Evolutionary conservation across 2,329 filamentous ascomycete species (phyloP).

Genomic region (Ceratocystis variospora): DNA sequence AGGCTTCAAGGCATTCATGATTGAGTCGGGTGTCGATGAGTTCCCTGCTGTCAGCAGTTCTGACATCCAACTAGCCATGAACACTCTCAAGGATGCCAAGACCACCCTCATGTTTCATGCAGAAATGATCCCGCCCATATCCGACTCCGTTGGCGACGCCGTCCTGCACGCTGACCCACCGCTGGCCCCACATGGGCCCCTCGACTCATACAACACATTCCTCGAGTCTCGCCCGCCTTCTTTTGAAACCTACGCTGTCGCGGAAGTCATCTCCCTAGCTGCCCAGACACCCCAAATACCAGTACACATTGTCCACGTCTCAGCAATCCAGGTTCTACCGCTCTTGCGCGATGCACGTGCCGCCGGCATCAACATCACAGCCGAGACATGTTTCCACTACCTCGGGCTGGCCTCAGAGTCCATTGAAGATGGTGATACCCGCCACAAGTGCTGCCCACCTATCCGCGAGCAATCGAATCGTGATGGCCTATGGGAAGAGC

Average conservation of each 20-base stretch:
- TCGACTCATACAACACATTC: slow-evolving; percentile 77
- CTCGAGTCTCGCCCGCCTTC: slow-evolving; percentile 75
- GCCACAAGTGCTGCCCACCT: slow-evolving; percentile 91
- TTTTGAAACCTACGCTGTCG: slow-evolving; percentile 84
- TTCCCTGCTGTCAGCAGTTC: slow-evolving; percentile 76
- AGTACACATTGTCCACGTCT: slow-evolving; percentile 87
- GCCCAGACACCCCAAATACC: slow-evolving; percentile 67
- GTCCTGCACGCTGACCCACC: slow-evolving; percentile 58
- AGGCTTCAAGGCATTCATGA: slow-evolving; percentile 95
- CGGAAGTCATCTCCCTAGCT: slow-evolving; percentile 71
- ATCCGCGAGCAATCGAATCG: slow-evolving; percentile 73
- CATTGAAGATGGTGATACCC: slow-evolving; percentile 70
- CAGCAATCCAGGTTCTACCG: slow-evolving; percentile 76
- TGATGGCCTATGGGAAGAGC: slow-evolving; percentile 74
- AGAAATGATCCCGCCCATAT: slow-evolving; percentile 87
- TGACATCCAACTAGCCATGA: slow-evolving; percentile 71
- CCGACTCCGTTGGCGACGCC: slow-evolving; percentile 64
- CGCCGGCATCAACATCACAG: slow-evolving; percentile 70
- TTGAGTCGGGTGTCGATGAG: slow-evolving; percentile 92
- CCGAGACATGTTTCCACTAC: slow-evolving; percentile 94
- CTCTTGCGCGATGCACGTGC: slow-evolving; percentile 60
- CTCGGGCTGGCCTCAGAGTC: slow-evolving; percentile 71
- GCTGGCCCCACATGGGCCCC: slow-evolving; percentile 53
- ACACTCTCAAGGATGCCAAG: slow-evolving; percentile 60
- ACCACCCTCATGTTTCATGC: slow-evolving; percentile 99